phyloP scores from a whole-genome alignment of 148 eudicot species.

The Oxyria digyna region DNA sequence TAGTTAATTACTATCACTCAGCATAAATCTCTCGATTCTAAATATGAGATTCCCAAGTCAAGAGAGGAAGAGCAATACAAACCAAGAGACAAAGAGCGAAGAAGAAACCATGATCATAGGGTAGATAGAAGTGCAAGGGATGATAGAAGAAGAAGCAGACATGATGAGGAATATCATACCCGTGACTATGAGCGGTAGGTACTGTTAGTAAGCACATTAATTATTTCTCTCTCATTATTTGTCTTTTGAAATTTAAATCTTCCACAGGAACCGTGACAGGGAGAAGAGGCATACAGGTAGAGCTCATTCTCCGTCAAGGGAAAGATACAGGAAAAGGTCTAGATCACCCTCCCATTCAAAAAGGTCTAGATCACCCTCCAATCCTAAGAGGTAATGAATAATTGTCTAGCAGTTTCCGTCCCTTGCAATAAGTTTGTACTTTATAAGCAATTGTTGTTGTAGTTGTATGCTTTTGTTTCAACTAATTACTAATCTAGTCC shows the following conservation, averaged over 20 bases:
- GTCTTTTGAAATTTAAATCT: neutral
- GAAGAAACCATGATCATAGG: constrained; percentile 33
- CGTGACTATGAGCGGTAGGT: constrained; percentile 47
- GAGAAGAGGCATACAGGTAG: constrained; percentile 51
- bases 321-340: constrained; percentile 23
- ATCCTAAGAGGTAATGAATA: constrained; percentile 33
- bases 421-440: neutral
- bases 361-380: constrained; percentile 42
- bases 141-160: constrained; percentile 40
- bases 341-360: constrained; percentile 37
- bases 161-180: constrained; percentile 25
- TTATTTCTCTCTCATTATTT: neutral
- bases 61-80: constrained; percentile 31
- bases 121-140: constrained; percentile 37
- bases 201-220: neutral
- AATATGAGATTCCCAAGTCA: constrained; percentile 29
- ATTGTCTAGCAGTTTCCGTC: neutral
- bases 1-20: constrained; percentile 11
- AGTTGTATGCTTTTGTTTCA: neutral
- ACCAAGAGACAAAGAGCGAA: constrained; percentile 23
- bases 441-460: neutral
- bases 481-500: neutral
- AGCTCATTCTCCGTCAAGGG: constrained; percentile 32
- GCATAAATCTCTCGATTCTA: constrained; percentile 34
- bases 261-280: constrained; percentile 45